phyloP scores from a whole-genome alignment of 805 yeast species.

The Metschnikowia henanensis region DNA sequence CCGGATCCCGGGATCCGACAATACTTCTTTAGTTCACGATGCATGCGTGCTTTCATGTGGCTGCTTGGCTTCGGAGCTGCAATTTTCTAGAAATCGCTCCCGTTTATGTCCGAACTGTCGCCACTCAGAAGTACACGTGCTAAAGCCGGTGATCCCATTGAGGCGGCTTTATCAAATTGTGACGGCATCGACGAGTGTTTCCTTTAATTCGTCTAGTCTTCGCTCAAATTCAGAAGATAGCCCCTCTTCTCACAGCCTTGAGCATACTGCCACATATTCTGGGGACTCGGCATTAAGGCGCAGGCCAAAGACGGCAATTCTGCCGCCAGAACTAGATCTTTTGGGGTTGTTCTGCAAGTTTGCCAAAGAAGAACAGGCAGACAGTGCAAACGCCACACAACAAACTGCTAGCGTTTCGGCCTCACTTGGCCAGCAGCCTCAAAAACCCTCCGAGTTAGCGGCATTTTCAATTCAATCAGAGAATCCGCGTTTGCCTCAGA shows the following conservation, averaged over 20 bases:
- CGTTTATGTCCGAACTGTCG: slow-evolving; percentile 28
- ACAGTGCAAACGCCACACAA: too few relatives aligned
- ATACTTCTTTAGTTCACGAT: slow-evolving; percentile 25
- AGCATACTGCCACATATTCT: background rate
- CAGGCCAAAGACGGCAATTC: background rate
- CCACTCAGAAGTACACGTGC: slow-evolving; percentile 19
- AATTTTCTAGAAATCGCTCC: slow-evolving; percentile 16
- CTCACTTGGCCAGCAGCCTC: too few relatives aligned
- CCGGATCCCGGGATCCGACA: slow-evolving; percentile 22
- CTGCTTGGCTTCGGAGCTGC: slow-evolving; percentile 37
- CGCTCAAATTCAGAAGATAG: too few relatives aligned
- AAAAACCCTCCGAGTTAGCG: too few relatives aligned
- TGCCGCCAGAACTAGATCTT: slow-evolving; percentile 27
- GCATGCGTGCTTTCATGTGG: slow-evolving; percentile 42
- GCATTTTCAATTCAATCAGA: too few relatives aligned
- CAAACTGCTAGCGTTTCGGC: too few relatives aligned
- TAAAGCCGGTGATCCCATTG: slow-evolving; percentile 33
- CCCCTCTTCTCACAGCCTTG: too few relatives aligned
- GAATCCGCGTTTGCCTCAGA: too few relatives aligned
- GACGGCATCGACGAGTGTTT: too few relatives aligned
- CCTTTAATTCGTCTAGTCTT: too few relatives aligned
- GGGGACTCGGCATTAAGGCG: slow-evolving; percentile 8
- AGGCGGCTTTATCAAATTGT: slow-evolving; percentile 33
- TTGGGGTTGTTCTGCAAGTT: slow-evolving; percentile 38
- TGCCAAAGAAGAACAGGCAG: slow-evolving; percentile 36